Conservation (phyloP, 495 filamentous ascomycete species). For the Penicillium egyptiacum region DNA sequence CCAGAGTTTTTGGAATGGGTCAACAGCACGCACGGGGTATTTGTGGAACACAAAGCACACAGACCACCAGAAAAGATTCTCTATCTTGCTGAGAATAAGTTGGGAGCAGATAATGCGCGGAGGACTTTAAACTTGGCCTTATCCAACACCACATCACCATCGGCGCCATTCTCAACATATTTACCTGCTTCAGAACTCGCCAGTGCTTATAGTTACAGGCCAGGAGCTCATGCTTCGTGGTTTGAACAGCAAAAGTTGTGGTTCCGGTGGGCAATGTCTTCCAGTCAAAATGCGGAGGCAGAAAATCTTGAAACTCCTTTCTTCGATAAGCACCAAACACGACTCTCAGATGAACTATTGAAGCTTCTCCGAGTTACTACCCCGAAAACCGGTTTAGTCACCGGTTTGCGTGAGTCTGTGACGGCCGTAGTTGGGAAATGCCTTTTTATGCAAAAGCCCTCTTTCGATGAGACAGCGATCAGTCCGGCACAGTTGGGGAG, state of each 20-base stretch:
- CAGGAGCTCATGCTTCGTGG: constrained; percentile 29
- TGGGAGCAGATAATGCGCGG: constrained; percentile 35
- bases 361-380: constrained; percentile 31
- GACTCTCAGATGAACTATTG: constrained; percentile 38
- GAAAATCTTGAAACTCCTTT: constrained; percentile 21
- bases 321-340: constrained; percentile 36
- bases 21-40: constrained; percentile 31
- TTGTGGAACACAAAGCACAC: constrained; percentile 23
- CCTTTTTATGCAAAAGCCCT: constrained; percentile 36
- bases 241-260: constrained; percentile 37
- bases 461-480: constrained; percentile 18
- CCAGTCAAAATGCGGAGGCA: constrained; percentile 17
- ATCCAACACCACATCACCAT: constrained; percentile 16
- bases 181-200: constrained; percentile 30
- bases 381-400: neutral
- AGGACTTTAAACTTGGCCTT: constrained; percentile 39
- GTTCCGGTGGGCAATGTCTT: constrained; percentile 44
- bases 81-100: constrained; percentile 39
- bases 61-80: constrained; percentile 26
- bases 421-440: constrained; percentile 44
- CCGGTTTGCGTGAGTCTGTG: constrained; percentile 32
- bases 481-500: constrained; percentile 38
- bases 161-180: constrained; percentile 40
- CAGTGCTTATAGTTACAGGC: constrained; percentile 22
- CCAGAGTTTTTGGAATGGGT: constrained; percentile 39